Evolutionary conservation across 78 protist species (phyloP), one percentile per base, ranked within the genome.

Genomic region (Dictyostelium capitatum): DNA sequence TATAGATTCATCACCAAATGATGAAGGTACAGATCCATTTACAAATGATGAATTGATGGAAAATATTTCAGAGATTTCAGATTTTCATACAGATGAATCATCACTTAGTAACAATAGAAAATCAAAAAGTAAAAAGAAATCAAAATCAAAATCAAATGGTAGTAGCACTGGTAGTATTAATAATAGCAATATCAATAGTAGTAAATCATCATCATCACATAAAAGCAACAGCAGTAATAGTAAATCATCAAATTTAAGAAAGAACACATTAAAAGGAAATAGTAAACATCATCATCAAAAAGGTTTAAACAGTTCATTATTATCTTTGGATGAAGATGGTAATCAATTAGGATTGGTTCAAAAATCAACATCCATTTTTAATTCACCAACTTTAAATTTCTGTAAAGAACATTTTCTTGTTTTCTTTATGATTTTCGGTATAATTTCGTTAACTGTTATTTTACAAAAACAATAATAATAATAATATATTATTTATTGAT

Each of bases 391-490:
- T 15, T 32, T 73, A 43, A n/a, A 46, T 43, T 48, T 82, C 56
- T 82, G 79, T 25, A 82, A 69, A 82, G 89, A 82, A 43, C 89
- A 82, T 67, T 15, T 23, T 14, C 8, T 82, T 19, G 75, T 82
- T 8, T 46, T 82, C n/a, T 10, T 69, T 28, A 82, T 82, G 89
- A 37, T 82, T 2, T 47, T 82, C 48, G 47, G 69, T 6, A 82
- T 82, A 1, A 10, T 48, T 48, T 48, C 72, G 1, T 47, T 82
- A 41, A 65, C 89, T 20, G 23, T 67, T 11, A 47, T 82, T 51
- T 69, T 82, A 51, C 89, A 82, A 69, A 73, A 67, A 67, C 28
- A 64, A 62, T 62, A 62, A 62, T 62, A 62, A 62, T 62, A 62
- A 23, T 23, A 59, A 59, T 59, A 14, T 51, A 51, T 51, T 14